Percentiles rank a stretch among this genome's conserved stretches.
These are phyloP conservation scores for Backusella liffmaniae DNA, from an alignment of 192 early-diverging fungal genomes.

Conservation along the genomic window DNA sequence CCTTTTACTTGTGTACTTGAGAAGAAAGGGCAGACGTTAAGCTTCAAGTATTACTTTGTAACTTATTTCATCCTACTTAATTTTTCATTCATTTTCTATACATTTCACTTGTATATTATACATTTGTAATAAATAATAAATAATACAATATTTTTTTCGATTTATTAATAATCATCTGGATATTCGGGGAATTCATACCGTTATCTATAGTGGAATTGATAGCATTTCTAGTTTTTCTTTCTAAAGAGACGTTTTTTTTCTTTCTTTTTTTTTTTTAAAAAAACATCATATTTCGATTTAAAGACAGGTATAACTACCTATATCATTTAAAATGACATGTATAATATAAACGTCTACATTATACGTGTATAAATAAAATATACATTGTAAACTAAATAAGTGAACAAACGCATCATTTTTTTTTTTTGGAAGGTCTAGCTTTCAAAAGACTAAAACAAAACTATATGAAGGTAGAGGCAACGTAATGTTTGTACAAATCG, in stretches of 20 bases:
- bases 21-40: conserved; percentile 30
- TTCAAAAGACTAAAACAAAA: neutral
- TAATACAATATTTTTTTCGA: neutral
- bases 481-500: no score
- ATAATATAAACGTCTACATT: neutral
- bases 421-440: neutral
- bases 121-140: neutral
- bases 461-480: no score
- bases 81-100: neutral
- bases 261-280: no score
- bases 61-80: neutral
- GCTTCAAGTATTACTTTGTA: neutral
- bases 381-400: neutral
- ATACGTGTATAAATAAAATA: neutral
- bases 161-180: neutral
- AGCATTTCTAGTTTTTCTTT: neutral
- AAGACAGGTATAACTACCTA: neutral
- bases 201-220: neutral
- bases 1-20: conserved; percentile 39
- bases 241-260: neutral
- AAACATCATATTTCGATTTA: neutral
- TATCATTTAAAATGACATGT: neutral
- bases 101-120: neutral
- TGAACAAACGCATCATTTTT: neutral
- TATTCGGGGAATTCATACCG: neutral